Evolutionary conservation across 768 basidiomycete species (phyloP), one percentile per base, ranked within the genome.

Genomic region (Leccinum obscurum): DNA sequence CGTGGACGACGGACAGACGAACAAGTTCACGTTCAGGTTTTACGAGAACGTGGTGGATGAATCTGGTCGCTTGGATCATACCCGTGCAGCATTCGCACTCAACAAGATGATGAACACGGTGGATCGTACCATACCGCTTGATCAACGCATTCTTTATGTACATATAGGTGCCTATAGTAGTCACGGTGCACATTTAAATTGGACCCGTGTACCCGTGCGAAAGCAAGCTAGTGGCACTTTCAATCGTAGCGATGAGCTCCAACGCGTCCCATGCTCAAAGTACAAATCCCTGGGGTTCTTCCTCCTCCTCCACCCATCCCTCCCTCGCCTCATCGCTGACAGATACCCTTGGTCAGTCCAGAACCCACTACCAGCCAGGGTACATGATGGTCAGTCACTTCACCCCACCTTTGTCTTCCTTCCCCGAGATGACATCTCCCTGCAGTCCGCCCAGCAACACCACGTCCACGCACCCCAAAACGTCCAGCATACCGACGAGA

Each of bases 301-400:
- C 80, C 0, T 82, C 80, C 63, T 76, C 83, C 24, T 66, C 71
- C 1, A 66, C 75, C 39, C 67, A 76, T 15, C 70, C 76, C 24
- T 70, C 79, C 10, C 77, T 85, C 20, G 74, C 80, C 4, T 72
- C 79, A n/a, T 80, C 85, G 24, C 80, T 89, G 59, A 79, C 80
- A n/a, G 89, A 90, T 64, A 80, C 84, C 14, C 80, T 92, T 55
- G 82, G 86, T 9, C 88, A 89, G 72, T 85, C 88, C 3, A 80
- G 89, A 64, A 84, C 86, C 57, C 88, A 89, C 65, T 92, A 92
- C 70, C 90, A 92, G 67, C 80, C 88, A 37, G 90, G 90, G 4
- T 93, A 92, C 72, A 78, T 93, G 56, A 83, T 93, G 86, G 90
- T 91, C 52, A 59, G 85, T 64, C 24, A 20, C 49, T 14, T n/a